Evolutionary conservation across 2,329 filamentous ascomycete genomes (phyloP).

Genomic region (Shiraia bambusicola): DNA sequence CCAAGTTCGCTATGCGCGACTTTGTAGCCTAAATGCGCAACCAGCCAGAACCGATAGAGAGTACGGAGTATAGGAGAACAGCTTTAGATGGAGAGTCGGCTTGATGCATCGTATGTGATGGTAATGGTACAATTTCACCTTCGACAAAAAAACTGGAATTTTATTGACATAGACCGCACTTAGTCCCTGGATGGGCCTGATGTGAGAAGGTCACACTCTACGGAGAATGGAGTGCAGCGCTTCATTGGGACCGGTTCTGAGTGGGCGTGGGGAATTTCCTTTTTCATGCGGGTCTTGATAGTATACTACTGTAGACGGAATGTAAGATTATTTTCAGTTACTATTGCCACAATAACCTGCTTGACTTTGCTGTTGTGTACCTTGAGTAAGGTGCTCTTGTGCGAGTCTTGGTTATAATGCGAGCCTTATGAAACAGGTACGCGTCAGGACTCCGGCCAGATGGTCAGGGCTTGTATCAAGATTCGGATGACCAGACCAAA

Average conservation of each 20-base stretch:
- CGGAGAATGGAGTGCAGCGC: constrained; percentile 37
- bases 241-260: constrained; percentile 39
- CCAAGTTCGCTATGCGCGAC: constrained; percentile 36
- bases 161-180: constrained; percentile 29
- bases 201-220: constrained; percentile 26
- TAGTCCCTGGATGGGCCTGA: constrained; percentile 26
- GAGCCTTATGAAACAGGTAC: constrained; percentile 9
- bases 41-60: background rate
- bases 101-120: constrained; percentile 17
- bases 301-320: constrained; percentile 23
- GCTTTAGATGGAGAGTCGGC: background rate
- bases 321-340: constrained; percentile 34
- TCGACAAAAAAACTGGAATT: constrained; percentile 19
- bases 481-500: constrained; percentile 2
- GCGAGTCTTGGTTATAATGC: background rate
- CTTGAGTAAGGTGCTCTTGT: background rate
- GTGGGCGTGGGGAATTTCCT: constrained; percentile 22
- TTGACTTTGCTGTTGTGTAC: background rate
- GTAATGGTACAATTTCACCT: constrained; percentile 33
- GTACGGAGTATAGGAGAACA: constrained; percentile 5
- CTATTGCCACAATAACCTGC: too few relatives aligned
- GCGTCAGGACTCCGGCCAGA: constrained; percentile 18
- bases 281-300: constrained; percentile 21
- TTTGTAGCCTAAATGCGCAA: constrained; percentile 31
- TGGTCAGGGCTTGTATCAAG: constrained; percentile 15